Percentiles rank a stretch among this genome's conserved stretches.
phyloP scores from a whole-genome alignment of 2,329 filamentous ascomycete genomes.

The Lasiodiplodia sp. region DNA sequence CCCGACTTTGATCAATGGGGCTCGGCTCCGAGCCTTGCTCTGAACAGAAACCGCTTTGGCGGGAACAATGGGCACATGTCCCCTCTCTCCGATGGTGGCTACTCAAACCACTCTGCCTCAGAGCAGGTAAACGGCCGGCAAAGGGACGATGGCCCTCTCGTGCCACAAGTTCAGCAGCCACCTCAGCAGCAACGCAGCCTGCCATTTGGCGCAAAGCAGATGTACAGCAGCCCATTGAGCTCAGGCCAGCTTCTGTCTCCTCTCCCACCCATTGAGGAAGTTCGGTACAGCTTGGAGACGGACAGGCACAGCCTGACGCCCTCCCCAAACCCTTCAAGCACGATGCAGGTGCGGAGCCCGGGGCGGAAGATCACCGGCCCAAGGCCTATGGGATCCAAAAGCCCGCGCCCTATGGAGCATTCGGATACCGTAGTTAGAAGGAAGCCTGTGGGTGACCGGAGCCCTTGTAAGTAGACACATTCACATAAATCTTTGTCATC shows the following conservation, averaged over 20 bases:
- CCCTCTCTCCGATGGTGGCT: conserved; percentile 48
- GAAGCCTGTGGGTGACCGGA: conserved; percentile 40
- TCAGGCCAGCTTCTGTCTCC: conserved; percentile 48
- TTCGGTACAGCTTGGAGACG: conserved; percentile 58
- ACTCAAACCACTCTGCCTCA: conserved; percentile 47
- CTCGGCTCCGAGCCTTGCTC: conserved; percentile 51
- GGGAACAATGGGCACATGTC: conserved; percentile 44
- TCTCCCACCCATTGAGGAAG: conserved; percentile 60
- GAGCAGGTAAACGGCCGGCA: conserved; percentile 53
- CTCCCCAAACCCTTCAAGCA: conserved; percentile 8
- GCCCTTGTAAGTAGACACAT: conserved; percentile 37
- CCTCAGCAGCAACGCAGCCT: conserved; percentile 17
- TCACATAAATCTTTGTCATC: not conserved
- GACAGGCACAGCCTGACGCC: conserved; percentile 38
- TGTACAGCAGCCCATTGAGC: conserved; percentile 48
- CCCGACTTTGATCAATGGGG: conserved; percentile 58
- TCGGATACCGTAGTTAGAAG: conserved; percentile 60
- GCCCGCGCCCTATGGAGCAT: conserved; percentile 57
- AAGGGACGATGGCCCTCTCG: conserved; percentile 64
- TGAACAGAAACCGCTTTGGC: conserved; percentile 47
- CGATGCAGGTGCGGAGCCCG: conserved; percentile 32
- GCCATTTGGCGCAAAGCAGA: conserved; percentile 38
- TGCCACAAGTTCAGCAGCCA: conserved; percentile 50
- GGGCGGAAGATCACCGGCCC: conserved; percentile 50
- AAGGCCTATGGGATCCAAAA: conserved; percentile 54